These are phyloP conservation scores for Exophiala phaeomuriformis DNA, from an alignment of 2,329 filamentous ascomycete species.

Conservation along the genomic window DNA sequence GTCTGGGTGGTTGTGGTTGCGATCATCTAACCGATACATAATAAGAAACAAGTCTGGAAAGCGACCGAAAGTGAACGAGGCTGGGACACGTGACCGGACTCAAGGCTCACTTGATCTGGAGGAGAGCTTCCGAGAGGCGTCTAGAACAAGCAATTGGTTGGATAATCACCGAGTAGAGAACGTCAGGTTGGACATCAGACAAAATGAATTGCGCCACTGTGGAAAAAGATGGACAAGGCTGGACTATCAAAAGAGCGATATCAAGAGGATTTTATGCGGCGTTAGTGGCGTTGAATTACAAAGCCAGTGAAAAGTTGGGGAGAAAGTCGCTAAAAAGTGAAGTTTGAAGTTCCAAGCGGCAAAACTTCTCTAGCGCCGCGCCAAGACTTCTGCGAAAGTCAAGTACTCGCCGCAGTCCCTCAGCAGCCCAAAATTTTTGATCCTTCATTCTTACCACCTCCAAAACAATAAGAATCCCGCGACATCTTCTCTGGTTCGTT, in stretches of 20 bases:
- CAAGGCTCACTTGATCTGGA: background rate
- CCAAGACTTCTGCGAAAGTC: conserved; percentile 8
- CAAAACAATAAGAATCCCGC: conserved; percentile 11
- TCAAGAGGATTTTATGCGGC: background rate
- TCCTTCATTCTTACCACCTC: conserved; percentile 7
- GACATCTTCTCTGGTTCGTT: conserved; percentile 17
- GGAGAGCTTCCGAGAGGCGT: background rate
- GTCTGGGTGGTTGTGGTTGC: conserved; percentile 7
- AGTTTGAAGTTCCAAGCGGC: background rate
- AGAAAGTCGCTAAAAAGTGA: background rate
- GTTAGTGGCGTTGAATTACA: background rate
- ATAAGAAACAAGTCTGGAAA: conserved; percentile 3
- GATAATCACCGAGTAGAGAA: background rate
- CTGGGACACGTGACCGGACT: conserved; percentile 8
- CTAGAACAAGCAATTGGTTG: background rate
- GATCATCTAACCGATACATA: conserved; percentile 5
- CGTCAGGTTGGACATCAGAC: background rate
- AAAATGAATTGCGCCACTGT: conserved; percentile 1
- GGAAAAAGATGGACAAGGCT: conserved; percentile 13
- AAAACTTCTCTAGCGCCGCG: conserved; percentile 9
- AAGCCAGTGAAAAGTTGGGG: background rate
- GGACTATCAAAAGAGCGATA: conserved; percentile 4
- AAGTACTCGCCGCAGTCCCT: conserved; percentile 2
- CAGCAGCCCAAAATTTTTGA: conserved; percentile 14
- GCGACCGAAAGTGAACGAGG: background rate